Evolutionary conservation across 192 early-diverging fungal species (phyloP), one percentile per base, ranked within the genome.

Genomic region (Diversispora epigaea): DNA sequence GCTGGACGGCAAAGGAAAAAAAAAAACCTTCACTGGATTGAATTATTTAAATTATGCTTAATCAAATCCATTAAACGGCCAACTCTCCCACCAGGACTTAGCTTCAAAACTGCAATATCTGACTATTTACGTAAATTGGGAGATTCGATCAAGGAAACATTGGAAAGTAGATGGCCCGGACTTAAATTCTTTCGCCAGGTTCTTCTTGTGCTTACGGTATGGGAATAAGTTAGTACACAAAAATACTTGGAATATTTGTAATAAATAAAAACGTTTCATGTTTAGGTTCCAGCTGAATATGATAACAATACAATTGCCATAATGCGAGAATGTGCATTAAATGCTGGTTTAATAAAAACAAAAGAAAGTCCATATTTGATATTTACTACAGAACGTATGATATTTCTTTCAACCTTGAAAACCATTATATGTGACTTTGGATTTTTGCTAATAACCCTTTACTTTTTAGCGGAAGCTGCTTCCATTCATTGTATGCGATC

Each of bases 281-380:
- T 83, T 83, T 68, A 79, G 32, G 22, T 68, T 21, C 67, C 67
- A 17, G 67, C 45, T 3, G 67, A 68, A 68, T 68, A 32, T 15
- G 67, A 68, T 68, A 52, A 68, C 6, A 21, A 52, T 50, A 84
- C 86, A 40, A 85, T 85, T 77, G 76, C 77, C 5, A 81, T 81
- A 12, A 85, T 87, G 84, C 72, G 86, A 22, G 80, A 84, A 45
- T 82, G 84, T n/a, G 86, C 84, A 40, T 79, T 83, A 46, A 71
- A 84, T 32, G 86, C 86, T 39, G 82, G 80, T 32, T 73, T 87
- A 11, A 85, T 84, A 22, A 58, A 80, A 60, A 50, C 77, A 19
- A 47, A 7, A 52, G 6, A 40, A 17, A 25, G 47, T 17, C 17
- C 21, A 15, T 17, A 52, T 39, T 25, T 69, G 12, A 32, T 43